phyloP scores from a whole-genome alignment of 441 rosid genomes.

The Erodium texanum region DNA sequence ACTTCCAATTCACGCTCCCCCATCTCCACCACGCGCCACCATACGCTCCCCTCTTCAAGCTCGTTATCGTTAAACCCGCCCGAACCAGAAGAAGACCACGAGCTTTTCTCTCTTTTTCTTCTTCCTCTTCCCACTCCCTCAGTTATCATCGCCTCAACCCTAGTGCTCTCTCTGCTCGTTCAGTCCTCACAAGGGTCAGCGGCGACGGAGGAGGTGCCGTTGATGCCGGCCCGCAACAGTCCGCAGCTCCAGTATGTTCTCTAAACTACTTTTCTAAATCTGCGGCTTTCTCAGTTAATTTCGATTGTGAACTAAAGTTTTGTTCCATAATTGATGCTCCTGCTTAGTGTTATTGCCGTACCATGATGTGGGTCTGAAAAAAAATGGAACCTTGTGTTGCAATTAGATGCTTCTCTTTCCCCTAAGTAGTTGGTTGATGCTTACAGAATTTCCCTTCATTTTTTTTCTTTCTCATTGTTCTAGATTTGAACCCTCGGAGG shows the following conservation, averaged over 20 bases:
- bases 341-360: background rate
- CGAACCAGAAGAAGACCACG: conserved; percentile 27
- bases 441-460: background rate
- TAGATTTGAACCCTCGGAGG: background rate
- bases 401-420: background rate
- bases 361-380: background rate
- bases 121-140: conserved; percentile 13
- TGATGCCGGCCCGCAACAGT: conserved; percentile 12
- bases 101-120: conserved; percentile 17
- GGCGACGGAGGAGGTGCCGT: conserved; percentile 27
- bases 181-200: conserved; percentile 22
- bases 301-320: background rate
- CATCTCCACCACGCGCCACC: conserved; percentile 21
- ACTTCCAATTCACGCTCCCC: conserved; percentile 24
- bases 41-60: conserved; percentile 15
- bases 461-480: background rate
- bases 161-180: conserved; percentile 23
- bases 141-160: conserved; percentile 19
- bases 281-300: background rate
- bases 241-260: conserved; percentile 39
- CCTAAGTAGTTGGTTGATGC: background rate
- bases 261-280: conserved; percentile 5
- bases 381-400: background rate
- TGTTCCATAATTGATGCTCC: background rate
- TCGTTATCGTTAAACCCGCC: conserved; percentile 16